phyloP scores from a whole-genome alignment of 2,329 filamentous ascomycete species.

The Claviceps sp. region DNA sequence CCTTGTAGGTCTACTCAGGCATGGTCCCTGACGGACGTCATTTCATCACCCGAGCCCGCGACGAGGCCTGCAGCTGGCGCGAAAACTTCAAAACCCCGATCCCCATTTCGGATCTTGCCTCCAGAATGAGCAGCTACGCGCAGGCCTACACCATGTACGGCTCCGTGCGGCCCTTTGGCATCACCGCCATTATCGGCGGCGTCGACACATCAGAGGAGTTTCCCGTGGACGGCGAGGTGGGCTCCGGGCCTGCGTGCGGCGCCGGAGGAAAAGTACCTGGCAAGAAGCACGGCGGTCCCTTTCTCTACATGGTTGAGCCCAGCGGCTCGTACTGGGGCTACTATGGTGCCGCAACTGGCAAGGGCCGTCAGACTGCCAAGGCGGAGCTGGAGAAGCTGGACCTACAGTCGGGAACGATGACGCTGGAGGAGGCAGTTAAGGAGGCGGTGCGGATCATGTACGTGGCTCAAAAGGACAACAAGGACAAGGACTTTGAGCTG shows the following conservation, averaged over 20 bases:
- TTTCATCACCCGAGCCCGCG: slow-evolving; percentile 85
- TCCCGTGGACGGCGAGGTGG: slow-evolving; percentile 82
- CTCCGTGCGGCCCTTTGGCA: slow-evolving; percentile 89
- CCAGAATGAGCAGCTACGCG: slow-evolving; percentile 88
- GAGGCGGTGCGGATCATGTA: slow-evolving; percentile 96
- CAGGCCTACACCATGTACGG: slow-evolving; percentile 97
- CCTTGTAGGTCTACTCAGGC: slow-evolving; percentile 75
- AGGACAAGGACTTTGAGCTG: slow-evolving; percentile 98
- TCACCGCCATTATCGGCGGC: slow-evolving; percentile 86
- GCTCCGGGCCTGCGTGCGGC: slow-evolving; percentile 62
- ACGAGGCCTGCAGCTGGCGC: slow-evolving; percentile 86
- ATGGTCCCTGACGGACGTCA: slow-evolving; percentile 91
- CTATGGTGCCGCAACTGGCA: slow-evolving; percentile 93
- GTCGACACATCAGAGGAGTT: slow-evolving; percentile 82
- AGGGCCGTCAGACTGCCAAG: slow-evolving; percentile 93
- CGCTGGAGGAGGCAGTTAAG: slow-evolving; percentile 79
- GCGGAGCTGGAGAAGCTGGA: slow-evolving; percentile 97
- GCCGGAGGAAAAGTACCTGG: slow-evolving; percentile 68
- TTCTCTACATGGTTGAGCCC: slow-evolving; percentile 97
- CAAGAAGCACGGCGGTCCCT: slow-evolving; percentile 74
- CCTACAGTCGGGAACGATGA: slow-evolving; percentile 61
- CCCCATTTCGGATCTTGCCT: slow-evolving; percentile 72
- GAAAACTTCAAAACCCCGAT: slow-evolving; percentile 91
- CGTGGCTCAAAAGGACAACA: slow-evolving; percentile 94
- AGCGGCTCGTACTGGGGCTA: slow-evolving; percentile 98